These are phyloP conservation scores for Favolaschia claudopus DNA, from an alignment of 768 basidiomycete species.

Conservation along the genomic window DNA sequence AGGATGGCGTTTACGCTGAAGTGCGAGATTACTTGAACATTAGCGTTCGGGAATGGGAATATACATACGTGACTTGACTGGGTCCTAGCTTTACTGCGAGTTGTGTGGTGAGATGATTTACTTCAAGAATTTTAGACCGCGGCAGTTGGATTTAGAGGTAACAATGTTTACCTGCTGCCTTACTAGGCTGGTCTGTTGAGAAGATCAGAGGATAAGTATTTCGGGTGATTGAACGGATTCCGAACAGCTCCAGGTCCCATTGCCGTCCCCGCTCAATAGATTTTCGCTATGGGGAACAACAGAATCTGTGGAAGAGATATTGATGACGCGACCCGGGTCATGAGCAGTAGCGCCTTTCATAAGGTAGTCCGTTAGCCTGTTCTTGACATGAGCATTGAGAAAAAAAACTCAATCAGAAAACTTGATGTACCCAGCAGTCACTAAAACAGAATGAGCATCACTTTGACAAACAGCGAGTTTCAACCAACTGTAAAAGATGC, in stretches of 20 bases:
- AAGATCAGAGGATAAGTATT: constrained; percentile 3
- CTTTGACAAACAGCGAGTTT: neutral
- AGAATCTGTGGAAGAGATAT: constrained; percentile 44
- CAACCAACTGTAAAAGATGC: constrained; percentile 12
- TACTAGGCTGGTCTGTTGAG: constrained; percentile 24
- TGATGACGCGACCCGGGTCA: constrained; percentile 67
- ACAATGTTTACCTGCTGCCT: constrained; percentile 19
- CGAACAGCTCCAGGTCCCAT: constrained; percentile 26
- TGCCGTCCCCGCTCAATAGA: constrained; percentile 21
- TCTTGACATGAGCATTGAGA: constrained; percentile 1
- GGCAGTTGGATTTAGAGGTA: neutral
- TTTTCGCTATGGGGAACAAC: constrained; percentile 25
- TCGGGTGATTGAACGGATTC: neutral
- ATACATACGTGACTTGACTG: constrained; percentile 26
- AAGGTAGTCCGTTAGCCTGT: constrained; percentile 27
- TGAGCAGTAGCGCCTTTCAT: constrained; percentile 40
- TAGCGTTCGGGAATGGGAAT: neutral
- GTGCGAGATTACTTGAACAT: neutral
- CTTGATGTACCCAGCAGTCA: constrained; percentile 23
- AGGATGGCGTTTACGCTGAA: constrained; percentile 26
- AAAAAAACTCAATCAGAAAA: neutral
- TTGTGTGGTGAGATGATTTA: constrained; percentile 26
- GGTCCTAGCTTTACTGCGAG: constrained; percentile 26
- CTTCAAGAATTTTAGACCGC: neutral
- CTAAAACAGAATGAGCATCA: neutral